phyloP scores from a whole-genome alignment of 108 stramenopile genomes.

The Skeletonema tropicum region DNA sequence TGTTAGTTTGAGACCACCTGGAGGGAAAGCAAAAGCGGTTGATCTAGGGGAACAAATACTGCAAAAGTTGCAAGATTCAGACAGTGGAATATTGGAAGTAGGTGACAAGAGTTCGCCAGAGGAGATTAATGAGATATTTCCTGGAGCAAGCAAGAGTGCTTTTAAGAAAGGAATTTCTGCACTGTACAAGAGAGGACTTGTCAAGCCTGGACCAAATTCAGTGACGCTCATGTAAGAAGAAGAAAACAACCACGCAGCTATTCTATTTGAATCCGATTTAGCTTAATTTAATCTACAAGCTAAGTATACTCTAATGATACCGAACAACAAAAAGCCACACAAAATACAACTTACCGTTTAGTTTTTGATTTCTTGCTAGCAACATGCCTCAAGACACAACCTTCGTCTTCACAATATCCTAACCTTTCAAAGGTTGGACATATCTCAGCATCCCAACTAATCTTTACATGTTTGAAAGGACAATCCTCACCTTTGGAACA shows the following conservation, averaged over 20 bases:
- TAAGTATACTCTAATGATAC: neutral
- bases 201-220: constrained; percentile 59
- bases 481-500: constrained; percentile 76
- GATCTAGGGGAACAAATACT: constrained; percentile 61
- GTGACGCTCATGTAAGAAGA: constrained; percentile 49
- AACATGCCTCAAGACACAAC: constrained; percentile 63
- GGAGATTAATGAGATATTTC: constrained; percentile 72
- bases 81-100: constrained; percentile 49
- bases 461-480: constrained; percentile 77
- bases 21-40: constrained; percentile 74
- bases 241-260: no score
- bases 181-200: constrained; percentile 67
- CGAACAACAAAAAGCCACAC: neutral
- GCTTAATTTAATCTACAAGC: neutral
- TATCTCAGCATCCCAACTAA: constrained; percentile 55
- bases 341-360: neutral
- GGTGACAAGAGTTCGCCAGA: constrained; percentile 82
- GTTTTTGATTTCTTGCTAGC: constrained; percentile 18
- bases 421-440: constrained; percentile 68
- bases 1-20: constrained; percentile 66
- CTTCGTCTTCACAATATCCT: constrained; percentile 66
- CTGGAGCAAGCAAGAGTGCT: constrained; percentile 58
- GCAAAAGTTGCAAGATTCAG: constrained; percentile 50
- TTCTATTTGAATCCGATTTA: neutral
- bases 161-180: constrained; percentile 70